Evolutionary conservation across 805 yeast genomes (phyloP).

Genomic region (Metschnikowia henanensis): DNA sequence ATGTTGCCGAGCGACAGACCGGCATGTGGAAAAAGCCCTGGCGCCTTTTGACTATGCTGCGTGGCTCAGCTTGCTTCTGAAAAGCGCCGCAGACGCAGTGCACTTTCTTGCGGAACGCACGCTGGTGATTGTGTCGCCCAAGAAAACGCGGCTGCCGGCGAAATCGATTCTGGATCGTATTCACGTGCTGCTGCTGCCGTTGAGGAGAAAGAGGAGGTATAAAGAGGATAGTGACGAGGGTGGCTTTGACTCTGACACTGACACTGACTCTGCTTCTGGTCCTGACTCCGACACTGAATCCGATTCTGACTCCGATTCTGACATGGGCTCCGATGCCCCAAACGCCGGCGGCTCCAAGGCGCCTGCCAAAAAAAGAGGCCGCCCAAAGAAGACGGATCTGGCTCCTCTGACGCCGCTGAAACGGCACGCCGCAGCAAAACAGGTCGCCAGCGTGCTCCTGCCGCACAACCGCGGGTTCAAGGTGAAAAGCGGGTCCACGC

Average conservation of each 20-base stretch:
- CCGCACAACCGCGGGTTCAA: conserved; percentile 27
- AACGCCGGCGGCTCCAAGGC: too few relatives aligned
- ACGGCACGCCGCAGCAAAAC: conserved; percentile 11
- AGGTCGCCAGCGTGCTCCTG: conserved; percentile 21
- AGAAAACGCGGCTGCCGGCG: conserved; percentile 5
- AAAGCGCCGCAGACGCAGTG: conserved; percentile 11
- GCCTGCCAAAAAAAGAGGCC: neutral
- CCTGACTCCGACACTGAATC: neutral
- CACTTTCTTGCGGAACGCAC: conserved; percentile 14
- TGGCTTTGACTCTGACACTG: too few relatives aligned
- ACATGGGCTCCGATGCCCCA: neutral
- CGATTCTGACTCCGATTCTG: neutral
- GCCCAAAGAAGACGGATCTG: conserved; percentile 6
- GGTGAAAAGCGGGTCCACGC: conserved; percentile 21
- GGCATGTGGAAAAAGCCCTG: conserved; percentile 32
- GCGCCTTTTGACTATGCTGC: conserved; percentile 41
- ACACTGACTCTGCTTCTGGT: too few relatives aligned
- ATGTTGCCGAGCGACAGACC: conserved; percentile 45
- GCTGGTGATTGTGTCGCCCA: conserved; percentile 19
- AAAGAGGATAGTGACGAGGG: too few relatives aligned
- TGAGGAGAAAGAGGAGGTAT: too few relatives aligned
- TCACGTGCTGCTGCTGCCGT: too few relatives aligned
- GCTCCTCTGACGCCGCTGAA: conserved; percentile 6
- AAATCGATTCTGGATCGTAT: conserved; percentile 6
- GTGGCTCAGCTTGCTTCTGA: conserved; percentile 22